Conservation (phyloP, 352 stramenopile species). For the Globisporangium lucens region DNA sequence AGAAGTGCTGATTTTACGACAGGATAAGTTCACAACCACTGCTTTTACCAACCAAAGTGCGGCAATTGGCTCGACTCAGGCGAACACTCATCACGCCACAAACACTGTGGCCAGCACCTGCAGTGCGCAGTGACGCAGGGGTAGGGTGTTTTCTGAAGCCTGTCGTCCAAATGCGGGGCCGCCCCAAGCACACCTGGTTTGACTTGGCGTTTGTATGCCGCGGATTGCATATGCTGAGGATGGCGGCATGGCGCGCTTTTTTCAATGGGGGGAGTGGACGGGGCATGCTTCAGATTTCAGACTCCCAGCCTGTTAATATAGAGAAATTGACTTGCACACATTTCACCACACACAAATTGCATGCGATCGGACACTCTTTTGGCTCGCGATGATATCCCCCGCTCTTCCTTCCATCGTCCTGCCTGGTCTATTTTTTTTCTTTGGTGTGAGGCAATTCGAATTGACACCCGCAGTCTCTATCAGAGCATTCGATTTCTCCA, state of each 20-base stretch:
- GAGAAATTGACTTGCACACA: no score
- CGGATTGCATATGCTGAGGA: background rate
- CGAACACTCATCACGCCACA: background rate
- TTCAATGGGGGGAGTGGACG: constrained; percentile 5
- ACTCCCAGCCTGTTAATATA: no score
- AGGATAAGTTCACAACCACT: no score
- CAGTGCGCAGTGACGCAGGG: background rate
- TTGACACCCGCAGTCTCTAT: background rate
- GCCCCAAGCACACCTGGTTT: constrained; percentile 6
- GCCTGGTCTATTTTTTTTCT: background rate
- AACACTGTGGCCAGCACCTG: background rate
- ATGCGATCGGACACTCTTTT: background rate
- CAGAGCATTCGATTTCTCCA: background rate
- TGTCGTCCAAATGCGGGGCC: background rate
- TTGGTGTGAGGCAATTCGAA: background rate
- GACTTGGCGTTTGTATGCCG: constrained; percentile 2
- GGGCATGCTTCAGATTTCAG: background rate
- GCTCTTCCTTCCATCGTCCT: background rate
- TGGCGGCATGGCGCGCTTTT: background rate
- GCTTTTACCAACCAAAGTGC: no score
- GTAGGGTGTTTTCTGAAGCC: background rate
- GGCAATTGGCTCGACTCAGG: background rate
- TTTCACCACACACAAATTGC: no score
- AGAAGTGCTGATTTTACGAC: background rate
- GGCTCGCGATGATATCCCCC: background rate